Evolutionary conservation across 345 rosid species (phyloP), one percentile per base, ranked within the genome.

Genomic region (Noccaea bulbosa): DNA sequence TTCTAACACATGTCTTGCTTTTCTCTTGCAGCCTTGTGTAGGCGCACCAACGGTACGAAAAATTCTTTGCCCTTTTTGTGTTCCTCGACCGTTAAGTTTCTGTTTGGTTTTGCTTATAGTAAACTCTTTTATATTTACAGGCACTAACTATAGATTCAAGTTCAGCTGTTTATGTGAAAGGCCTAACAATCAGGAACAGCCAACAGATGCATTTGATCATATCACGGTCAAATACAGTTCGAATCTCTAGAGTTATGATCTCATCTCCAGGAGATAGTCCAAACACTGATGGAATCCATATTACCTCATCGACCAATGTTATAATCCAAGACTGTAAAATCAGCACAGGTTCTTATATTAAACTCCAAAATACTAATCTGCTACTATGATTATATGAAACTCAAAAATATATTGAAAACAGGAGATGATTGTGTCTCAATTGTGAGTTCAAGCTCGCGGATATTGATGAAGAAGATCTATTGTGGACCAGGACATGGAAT

Each of bases 401-500:
- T 48, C 41, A 39, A 32, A 35, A 74, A 72, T 52, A 44, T 1
- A 54, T 71, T 74, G 51, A 60, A 58, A 48, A 77, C 83, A 94
- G 99, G 99, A 41, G 99, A 94, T 78, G 98, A 91, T 68, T 94
- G 99, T 55, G 52, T 94, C 66, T 94, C 99, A 5, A 94, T 94
- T 30, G 99, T 94, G 59, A 89, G 70, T 68, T 97, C 81, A 22
- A 87, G 98, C 79, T 72, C 98, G 7, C 66, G 43, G 55, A 86
- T 94, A 74, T 89, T 84, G 83, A 94, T 94, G 96, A 88, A 92
- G 85, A 81, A 83, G 65, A 70, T 94, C 12, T 89, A 74, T 35
- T 92, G 98, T 77, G 99, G 99, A 61, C 98, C 99, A 16, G 98
- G 99, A 41, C 99, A 94, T 82, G 99, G 98, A 61, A 77, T 92